These are phyloP conservation scores for Mycena floridula DNA, from an alignment of 768 basidiomycete genomes.

Conservation along the genomic window DNA sequence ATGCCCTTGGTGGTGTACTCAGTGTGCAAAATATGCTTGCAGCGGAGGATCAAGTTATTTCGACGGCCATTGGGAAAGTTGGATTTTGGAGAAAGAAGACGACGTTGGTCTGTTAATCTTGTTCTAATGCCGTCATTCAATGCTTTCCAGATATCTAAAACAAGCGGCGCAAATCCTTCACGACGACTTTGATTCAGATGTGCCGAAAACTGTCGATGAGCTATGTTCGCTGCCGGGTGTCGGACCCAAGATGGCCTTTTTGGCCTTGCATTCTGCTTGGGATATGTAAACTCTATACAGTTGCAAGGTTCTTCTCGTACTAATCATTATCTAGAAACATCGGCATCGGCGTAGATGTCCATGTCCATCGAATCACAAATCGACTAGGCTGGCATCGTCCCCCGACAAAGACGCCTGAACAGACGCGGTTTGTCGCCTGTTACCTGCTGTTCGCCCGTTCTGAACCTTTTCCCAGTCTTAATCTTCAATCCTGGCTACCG, in stretches of 20 bases:
- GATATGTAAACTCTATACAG: conserved; percentile 47
- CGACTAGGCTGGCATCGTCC: conserved; percentile 87
- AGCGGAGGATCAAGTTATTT: conserved; percentile 57
- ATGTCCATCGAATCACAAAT: conserved; percentile 94
- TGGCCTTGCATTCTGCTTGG: conserved; percentile 82
- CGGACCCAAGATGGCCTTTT: conserved; percentile 95
- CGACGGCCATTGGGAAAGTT: conserved; percentile 78
- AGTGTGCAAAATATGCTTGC: conserved; percentile 63
- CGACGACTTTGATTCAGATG: conserved; percentile 74
- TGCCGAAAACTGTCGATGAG: conserved; percentile 85
- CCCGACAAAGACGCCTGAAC: conserved; percentile 80
- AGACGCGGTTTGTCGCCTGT: conserved; percentile 55
- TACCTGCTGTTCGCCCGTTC: not conserved
- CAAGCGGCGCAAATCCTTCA: conserved; percentile 60
- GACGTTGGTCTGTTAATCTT: conserved; percentile 37
- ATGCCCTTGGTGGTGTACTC: conserved; percentile 72
- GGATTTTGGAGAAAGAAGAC: conserved; percentile 93
- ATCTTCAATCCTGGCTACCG: conserved; percentile 82
- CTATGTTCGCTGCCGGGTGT: conserved; percentile 86
- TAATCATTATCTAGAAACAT: conserved; percentile 47
- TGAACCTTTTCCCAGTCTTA: conserved; percentile 38
- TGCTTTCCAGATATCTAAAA: conserved; percentile 48
- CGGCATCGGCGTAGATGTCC: conserved; percentile 94
- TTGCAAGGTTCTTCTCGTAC: not conserved
- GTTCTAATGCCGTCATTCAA: conserved; percentile 1